These are phyloP conservation scores for Prosopis cineraria DNA, from an alignment of 306 rosid genomes.

Conservation along the genomic window DNA sequence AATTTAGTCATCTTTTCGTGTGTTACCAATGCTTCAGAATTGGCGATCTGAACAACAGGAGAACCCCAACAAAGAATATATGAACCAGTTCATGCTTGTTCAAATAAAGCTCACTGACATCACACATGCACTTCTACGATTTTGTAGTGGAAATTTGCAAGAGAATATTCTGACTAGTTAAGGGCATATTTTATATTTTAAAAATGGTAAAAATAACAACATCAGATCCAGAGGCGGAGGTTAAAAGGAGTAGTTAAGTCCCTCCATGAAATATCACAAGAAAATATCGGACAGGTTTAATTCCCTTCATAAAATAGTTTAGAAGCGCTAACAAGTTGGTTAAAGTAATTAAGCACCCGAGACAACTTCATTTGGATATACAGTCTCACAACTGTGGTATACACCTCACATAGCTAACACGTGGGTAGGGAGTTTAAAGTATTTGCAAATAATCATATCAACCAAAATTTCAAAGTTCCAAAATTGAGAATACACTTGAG, in stretches of 20 bases:
- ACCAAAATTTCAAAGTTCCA: not conserved
- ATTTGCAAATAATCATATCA: not conserved
- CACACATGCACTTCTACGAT: not conserved
- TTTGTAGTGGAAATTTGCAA: not conserved
- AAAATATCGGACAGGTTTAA: not conserved
- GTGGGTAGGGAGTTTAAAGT: not conserved
- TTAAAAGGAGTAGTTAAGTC: not conserved
- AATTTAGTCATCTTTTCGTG: not conserved
- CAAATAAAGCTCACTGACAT: not conserved
- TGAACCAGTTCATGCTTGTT: not conserved
- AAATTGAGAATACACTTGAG: not conserved
- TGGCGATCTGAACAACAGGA: not conserved
- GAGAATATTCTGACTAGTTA: not conserved
- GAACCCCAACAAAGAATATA: not conserved
- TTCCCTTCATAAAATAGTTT: not conserved
- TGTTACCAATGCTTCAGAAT: not conserved
- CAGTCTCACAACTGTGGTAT: not conserved
- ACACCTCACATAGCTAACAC: no score
- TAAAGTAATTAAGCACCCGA: not conserved
- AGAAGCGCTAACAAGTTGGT: not conserved
- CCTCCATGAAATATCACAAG: not conserved
- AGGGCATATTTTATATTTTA: not conserved
- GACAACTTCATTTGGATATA: not conserved
- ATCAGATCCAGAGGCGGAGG: not conserved
- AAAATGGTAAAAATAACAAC: not conserved